Percentiles rank a stretch among this genome's conserved stretches.
Evolutionary conservation across 257 asterid genomes (phyloP).

Genomic region (Fraxinus cuspidata): DNA sequence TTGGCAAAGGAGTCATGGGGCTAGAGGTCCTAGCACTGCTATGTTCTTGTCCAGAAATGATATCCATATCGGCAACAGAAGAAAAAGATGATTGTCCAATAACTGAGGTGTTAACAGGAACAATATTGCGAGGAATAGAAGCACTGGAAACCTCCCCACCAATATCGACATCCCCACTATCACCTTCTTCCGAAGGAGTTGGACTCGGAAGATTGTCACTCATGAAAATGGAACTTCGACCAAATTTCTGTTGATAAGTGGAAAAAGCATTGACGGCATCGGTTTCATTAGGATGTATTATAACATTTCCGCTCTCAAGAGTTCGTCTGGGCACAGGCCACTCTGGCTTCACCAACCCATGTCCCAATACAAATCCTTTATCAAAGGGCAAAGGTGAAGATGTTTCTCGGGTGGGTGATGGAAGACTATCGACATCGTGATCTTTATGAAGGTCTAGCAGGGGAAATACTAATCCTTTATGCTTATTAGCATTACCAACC

Average conservation of each 20-base stretch:
- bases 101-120: slow-evolving; percentile 32
- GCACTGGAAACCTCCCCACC: slow-evolving; percentile 76
- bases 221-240: slow-evolving; percentile 57
- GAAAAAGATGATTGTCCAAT: slow-evolving; percentile 40
- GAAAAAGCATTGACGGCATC: slow-evolving; percentile 94
- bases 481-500: slow-evolving; percentile 49
- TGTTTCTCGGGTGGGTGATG: slow-evolving; percentile 84
- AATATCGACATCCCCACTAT: slow-evolving; percentile 60
- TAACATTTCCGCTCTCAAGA: slow-evolving; percentile 40
- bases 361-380: slow-evolving; percentile 42
- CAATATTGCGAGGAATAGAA: slow-evolving; percentile 29
- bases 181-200: slow-evolving; percentile 90
- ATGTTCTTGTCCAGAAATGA: slow-evolving; percentile 40
- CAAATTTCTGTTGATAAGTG: slow-evolving; percentile 91
- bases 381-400: slow-evolving; percentile 54
- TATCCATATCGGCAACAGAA: slow-evolving; percentile 40
- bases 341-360: slow-evolving; percentile 66
- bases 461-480: slow-evolving; percentile 61
- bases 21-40: slow-evolving; percentile 35
- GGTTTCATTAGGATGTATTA: slow-evolving; percentile 81
- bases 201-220: slow-evolving; percentile 87
- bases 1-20: slow-evolving; percentile 40
- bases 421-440: slow-evolving; percentile 94
- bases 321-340: slow-evolving; percentile 65
- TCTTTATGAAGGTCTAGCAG: slow-evolving; percentile 92